Evolutionary conservation across 192 early-diverging fungal species (phyloP).

Genomic region (Jimgerdemannia lactiflua): DNA sequence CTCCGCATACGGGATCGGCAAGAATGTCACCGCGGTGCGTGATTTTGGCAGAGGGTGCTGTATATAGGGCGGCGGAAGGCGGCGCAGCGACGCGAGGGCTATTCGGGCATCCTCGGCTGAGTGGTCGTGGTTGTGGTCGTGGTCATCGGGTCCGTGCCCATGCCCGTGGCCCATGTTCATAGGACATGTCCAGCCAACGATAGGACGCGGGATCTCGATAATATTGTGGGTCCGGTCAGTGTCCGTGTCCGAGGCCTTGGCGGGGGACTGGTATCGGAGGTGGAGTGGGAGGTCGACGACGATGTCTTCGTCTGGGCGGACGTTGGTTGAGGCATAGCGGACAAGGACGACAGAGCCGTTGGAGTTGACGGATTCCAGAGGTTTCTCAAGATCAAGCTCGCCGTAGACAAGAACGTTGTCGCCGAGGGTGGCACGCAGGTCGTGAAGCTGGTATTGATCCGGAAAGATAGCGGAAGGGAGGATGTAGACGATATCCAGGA

Average conservation of each 20-base stretch:
- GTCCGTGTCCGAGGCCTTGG: background rate
- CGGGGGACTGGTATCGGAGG: background rate
- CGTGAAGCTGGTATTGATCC: slow-evolving; percentile 11
- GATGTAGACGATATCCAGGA: slow-evolving; percentile 1
- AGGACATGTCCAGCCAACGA: background rate
- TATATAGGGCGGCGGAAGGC: background rate
- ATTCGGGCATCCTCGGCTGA: background rate
- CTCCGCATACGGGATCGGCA: background rate
- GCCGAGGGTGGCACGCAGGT: background rate
- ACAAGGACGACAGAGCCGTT: slow-evolving; percentile 7
- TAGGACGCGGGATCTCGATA: background rate
- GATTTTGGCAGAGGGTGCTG: background rate
- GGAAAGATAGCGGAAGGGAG: slow-evolving; percentile 11
- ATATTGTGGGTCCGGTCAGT: background rate
- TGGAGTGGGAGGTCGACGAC: slow-evolving; percentile 1
- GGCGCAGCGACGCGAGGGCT: background rate
- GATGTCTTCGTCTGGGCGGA: slow-evolving; percentile 1
- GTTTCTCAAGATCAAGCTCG: slow-evolving; percentile 4
- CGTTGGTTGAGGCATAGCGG: background rate
- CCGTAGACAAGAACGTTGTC: slow-evolving; percentile 6
- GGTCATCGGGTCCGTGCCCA: background rate
- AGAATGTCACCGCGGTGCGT: background rate
- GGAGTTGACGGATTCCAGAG: background rate
- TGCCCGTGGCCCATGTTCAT: background rate
- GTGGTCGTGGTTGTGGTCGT: too few relatives aligned